Evolutionary conservation across 768 basidiomycete species (phyloP).

Genomic region (Pisolithus orientalis): DNA sequence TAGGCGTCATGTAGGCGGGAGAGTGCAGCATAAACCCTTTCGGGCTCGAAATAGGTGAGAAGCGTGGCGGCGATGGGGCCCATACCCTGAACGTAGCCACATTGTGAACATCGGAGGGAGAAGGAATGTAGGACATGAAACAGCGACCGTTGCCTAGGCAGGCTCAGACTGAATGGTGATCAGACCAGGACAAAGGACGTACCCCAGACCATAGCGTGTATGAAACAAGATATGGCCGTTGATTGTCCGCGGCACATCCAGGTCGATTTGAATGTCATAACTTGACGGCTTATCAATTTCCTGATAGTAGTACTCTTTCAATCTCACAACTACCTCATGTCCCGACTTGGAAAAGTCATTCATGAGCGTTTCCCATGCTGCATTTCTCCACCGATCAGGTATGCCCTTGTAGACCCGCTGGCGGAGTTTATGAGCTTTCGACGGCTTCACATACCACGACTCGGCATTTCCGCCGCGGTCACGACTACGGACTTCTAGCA

Average conservation of each 20-base stretch:
- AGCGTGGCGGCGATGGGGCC: slow-evolving; percentile 94
- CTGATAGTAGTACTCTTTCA: slow-evolving; percentile 50
- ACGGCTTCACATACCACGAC: slow-evolving; percentile 60
- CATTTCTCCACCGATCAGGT: slow-evolving; percentile 91
- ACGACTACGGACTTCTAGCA: slow-evolving; percentile 65
- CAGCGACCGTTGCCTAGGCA: slow-evolving; percentile 79
- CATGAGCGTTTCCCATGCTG: slow-evolving; percentile 86
- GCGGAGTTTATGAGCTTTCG: slow-evolving; percentile 64
- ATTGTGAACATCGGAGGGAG: slow-evolving; percentile 74
- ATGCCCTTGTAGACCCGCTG: slow-evolving; percentile 89
- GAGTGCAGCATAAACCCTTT: slow-evolving; percentile 78
- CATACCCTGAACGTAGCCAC: slow-evolving; percentile 99
- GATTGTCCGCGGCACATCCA: slow-evolving; percentile 96
- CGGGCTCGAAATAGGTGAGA: slow-evolving; percentile 88
- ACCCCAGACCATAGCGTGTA: slow-evolving; percentile 95
- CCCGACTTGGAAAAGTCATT: slow-evolving; percentile 44
- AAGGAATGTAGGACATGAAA: slow-evolving; percentile 94
- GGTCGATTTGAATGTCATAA: slow-evolving; percentile 95
- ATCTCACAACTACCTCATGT: slow-evolving; percentile 36
- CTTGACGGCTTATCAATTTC: slow-evolving; percentile 73
- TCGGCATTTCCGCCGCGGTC: slow-evolving; percentile 75
- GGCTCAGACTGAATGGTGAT: slow-evolving; percentile 6
- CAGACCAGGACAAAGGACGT: slow-evolving; percentile 7
- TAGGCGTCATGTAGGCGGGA: slow-evolving; percentile 89
- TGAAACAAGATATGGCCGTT: slow-evolving; percentile 91